phyloP scores from a whole-genome alignment of 164 flowering plant genomes.

The Chimonanthus praecox region DNA sequence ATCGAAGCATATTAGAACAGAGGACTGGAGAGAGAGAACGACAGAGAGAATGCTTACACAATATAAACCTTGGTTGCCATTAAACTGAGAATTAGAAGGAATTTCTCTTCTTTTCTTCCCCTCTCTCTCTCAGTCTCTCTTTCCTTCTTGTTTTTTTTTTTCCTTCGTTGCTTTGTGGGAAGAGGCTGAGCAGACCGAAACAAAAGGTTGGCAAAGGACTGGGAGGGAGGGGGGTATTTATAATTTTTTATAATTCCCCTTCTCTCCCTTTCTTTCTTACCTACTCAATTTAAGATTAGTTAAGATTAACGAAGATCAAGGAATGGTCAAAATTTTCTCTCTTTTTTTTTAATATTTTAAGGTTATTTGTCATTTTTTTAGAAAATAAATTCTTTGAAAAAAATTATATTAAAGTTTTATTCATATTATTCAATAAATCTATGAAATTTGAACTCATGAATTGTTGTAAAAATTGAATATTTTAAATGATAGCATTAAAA shows the following conservation, averaged over 20 bases:
- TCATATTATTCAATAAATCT: too few relatives aligned
- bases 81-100: background rate
- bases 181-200: background rate
- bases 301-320: too few relatives aligned
- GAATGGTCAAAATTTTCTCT: too few relatives aligned
- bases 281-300: too few relatives aligned
- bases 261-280: background rate
- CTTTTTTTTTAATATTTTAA: too few relatives aligned
- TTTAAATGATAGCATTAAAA: too few relatives aligned
- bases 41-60: background rate
- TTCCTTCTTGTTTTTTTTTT: background rate
- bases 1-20: background rate
- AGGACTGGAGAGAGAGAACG: background rate
- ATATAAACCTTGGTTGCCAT: background rate
- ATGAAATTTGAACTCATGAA: too few relatives aligned
- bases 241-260: background rate
- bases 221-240: background rate
- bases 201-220: background rate
- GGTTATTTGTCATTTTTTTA: too few relatives aligned
- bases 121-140: too few relatives aligned
- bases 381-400: too few relatives aligned
- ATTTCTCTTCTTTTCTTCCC: background rate
- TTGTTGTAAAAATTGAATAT: too few relatives aligned
- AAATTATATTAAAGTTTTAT: too few relatives aligned
- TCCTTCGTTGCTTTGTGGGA: background rate